Evolutionary conservation across 148 eudicot species (phyloP), one percentile per base, ranked within the genome.

Genomic region (Bassia scoparia): DNA sequence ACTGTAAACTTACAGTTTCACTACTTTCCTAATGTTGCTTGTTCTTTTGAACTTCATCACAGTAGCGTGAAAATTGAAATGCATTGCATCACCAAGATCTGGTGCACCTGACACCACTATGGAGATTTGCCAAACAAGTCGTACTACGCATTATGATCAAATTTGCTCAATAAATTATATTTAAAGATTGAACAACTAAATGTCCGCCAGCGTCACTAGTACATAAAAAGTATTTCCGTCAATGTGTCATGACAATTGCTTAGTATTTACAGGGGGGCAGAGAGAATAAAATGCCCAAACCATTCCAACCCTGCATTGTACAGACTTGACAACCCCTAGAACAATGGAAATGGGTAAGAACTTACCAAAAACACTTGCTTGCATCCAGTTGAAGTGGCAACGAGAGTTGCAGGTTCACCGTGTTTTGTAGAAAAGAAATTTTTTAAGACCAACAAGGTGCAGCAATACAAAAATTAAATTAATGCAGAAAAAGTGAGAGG

Each of bases 301-400:
- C 4, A 17, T 60, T 29, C 43, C 13, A 33, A 33, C 24, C 68
- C 0, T 41, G 20, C 26, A 35, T 11, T 12, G 29, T 15, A 41
- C 52, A 66, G 12, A 12, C 31, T 41, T 66, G 29, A 66, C 44
- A 21, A 66, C 50, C 12, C 4, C 3, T 50, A 30, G 44, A 61
- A 53, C 2, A 35, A 52, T 46, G 44, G 24, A 71, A 29, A 24
- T 41, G 56, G 18, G 26, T 21, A n/a, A 31, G 26, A 13, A 59
- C 68, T 62, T 91, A 94, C 98, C 99, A 95, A 83, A 75, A 88
- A 92, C 49, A 95, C 94, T 87, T 95, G 97, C 76, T 90, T 95
- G 86, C 97, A 95, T 74, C 99, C 99, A 85, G 83, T 87, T 71
- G 91, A 86, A 95, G 76, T 21, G 99, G 99, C 65, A n/a, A 95